Evolutionary conservation across 345 rosid species (phyloP), one percentile per base, ranked within the genome.

Genomic region (Sisymbrium altissimum): DNA sequence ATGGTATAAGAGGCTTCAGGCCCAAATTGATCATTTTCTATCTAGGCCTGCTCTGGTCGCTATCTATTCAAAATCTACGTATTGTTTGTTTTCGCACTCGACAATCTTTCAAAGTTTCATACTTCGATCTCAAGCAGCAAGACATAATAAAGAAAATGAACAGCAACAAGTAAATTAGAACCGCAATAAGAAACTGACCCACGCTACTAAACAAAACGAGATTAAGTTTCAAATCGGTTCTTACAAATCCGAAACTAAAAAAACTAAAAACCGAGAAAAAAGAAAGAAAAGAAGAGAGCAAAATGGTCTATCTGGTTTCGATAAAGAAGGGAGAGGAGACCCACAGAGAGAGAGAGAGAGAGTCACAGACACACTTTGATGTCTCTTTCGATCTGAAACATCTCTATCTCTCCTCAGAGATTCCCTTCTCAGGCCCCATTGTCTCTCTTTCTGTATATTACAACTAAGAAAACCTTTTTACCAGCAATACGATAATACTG

Each of bases 341-440:
- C 52, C 61, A 61, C 62, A 50, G 29, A 59, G 6, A 55, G 23
- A 72, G 69, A 50, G 29, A 59, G 6, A 55, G 23, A 72, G 69
- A 54, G 76, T 60, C 33, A 72, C 75, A 72, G 52, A 72, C 56
- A 53, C 6, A 64, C 17, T 25, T 48, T 75, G 78, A 38, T 23
- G 62, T 75, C 78, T 58, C 78, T 29, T 30, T 75, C 73, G 68
- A 67, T 65, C 61, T 66, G 68, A 66, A 75, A 59, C 73, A 75
- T 75, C 78, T 75, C 68, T 75, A 52, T 74, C 78, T 48, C 36
- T 67, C 30, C 46, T 30, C 73, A 74, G 68, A 74, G 78, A 74
- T 74, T 75, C 78, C 54, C 68, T 75, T 75, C 66, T 67, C 49
- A 50, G 68, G 62, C 21, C 68, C 78, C 78, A 58, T 74, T 74